Evolutionary conservation across 1,139 yeast species (phyloP).

Genomic region (Lodderomyces oxycetoniae): DNA sequence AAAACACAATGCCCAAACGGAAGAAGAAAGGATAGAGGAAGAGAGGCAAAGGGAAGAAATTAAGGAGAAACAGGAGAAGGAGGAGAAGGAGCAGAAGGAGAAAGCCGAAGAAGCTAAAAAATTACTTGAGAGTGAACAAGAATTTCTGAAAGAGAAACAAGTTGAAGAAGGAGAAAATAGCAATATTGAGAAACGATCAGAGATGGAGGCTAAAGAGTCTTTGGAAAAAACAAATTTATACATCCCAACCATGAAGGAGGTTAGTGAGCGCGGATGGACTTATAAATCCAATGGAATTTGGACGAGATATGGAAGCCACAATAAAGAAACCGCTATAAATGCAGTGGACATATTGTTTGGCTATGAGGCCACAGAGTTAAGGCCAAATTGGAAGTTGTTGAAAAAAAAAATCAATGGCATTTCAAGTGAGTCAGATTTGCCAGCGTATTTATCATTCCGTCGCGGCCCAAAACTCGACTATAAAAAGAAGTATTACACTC

Average conservation of each 20-base stretch:
- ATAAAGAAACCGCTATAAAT: slow-evolving; percentile 30
- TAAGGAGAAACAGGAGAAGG: not conserved
- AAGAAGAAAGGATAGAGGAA: not conserved
- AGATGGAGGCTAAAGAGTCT: not conserved
- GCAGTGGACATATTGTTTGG: slow-evolving; percentile 68
- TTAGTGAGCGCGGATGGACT: slow-evolving; percentile 33
- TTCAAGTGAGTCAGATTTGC: slow-evolving; percentile 17
- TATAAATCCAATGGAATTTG: slow-evolving; percentile 31
- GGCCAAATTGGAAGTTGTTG: slow-evolving; percentile 61
- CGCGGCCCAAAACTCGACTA: slow-evolving; percentile 23
- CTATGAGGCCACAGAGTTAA: slow-evolving; percentile 67
- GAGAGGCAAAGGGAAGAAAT: too few relatives aligned
- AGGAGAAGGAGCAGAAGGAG: not conserved
- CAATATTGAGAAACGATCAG: not conserved
- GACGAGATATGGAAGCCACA: slow-evolving; percentile 36
- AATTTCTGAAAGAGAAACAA: not conserved
- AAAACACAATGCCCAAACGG: not conserved
- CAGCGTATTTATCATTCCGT: slow-evolving; percentile 30
- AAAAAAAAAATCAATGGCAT: slow-evolving; percentile 23
- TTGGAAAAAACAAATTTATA: not conserved
- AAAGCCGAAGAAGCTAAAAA: not conserved
- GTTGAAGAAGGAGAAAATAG: not conserved
- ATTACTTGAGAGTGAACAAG: not conserved
- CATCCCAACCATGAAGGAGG: slow-evolving; percentile 31
- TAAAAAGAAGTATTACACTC: slow-evolving; percentile 14